Conservation (phyloP, 306 rosid genomes). For the Corylus avellana region DNA sequence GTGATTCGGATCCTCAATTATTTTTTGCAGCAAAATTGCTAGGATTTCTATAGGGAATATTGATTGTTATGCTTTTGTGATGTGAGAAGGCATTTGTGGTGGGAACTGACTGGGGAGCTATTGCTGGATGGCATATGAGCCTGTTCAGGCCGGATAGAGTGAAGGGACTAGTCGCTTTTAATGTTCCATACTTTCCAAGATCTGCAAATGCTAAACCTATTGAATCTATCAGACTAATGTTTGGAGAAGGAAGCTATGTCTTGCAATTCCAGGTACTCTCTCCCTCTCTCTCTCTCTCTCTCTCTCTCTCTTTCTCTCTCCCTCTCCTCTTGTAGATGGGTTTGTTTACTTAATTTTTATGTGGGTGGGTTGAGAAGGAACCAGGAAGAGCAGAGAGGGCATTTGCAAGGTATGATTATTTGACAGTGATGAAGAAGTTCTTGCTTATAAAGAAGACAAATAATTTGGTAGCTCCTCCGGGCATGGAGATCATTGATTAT, state of each 20-base stretch:
- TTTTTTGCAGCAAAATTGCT: too few relatives aligned
- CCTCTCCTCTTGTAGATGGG: neutral
- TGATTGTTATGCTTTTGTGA: neutral
- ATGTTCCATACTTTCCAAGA: constrained; percentile 62
- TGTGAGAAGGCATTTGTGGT: constrained; percentile 57
- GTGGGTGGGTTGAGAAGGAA: constrained; percentile 47
- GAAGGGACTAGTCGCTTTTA: constrained; percentile 49
- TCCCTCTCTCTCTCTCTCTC: too few relatives aligned
- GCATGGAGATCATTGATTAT: constrained; percentile 70
- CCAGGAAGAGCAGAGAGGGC: constrained; percentile 81
- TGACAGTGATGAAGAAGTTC: constrained; percentile 74
- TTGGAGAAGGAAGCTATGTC: constrained; percentile 53
- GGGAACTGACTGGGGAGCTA: constrained; percentile 68
- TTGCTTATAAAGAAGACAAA: constrained; percentile 32
- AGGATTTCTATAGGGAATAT: neutral
- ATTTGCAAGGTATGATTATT: constrained; percentile 74
- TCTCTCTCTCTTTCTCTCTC: too few relatives aligned
- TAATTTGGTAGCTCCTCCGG: constrained; percentile 47
- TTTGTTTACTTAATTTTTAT: neutral
- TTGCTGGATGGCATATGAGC: constrained; percentile 57
- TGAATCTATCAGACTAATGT: constrained; percentile 34
- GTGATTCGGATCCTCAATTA: too few relatives aligned
- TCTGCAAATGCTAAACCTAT: constrained; percentile 41
- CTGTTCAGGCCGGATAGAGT: constrained; percentile 72
- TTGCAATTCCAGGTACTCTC: constrained; percentile 69